phyloP scores from a whole-genome alignment of 768 basidiomycete genomes.

The Serendipita sp. region DNA sequence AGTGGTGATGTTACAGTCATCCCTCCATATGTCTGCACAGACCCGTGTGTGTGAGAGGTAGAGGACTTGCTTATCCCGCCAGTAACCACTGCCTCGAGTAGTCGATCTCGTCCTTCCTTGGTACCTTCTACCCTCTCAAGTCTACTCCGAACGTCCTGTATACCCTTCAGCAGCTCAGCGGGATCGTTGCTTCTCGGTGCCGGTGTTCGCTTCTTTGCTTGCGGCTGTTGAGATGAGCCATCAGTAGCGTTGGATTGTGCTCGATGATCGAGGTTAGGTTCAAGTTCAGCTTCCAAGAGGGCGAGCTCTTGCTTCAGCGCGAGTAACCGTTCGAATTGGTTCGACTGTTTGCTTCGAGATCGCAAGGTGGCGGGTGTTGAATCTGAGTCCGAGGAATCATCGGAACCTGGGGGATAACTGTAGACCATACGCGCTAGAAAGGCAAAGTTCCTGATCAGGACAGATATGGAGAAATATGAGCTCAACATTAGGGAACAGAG shows the following conservation, averaged over 20 bases:
- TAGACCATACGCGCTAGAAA: slow-evolving; percentile 38
- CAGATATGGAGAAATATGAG: neutral
- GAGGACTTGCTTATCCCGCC: slow-evolving; percentile 13
- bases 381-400: slow-evolving; percentile 22
- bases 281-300: slow-evolving; percentile 62
- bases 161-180: slow-evolving; percentile 56
- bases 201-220: neutral
- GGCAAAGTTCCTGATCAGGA: neutral
- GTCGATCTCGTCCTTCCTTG: slow-evolving; percentile 46
- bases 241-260: slow-evolving; percentile 25
- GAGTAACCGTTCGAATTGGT: slow-evolving; percentile 37
- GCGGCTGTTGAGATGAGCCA: neutral
- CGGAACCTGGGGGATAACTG: slow-evolving; percentile 38
- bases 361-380: slow-evolving; percentile 26
- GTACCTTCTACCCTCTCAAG: slow-evolving; percentile 51
- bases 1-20: neutral
- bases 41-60: neutral
- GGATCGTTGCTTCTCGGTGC: slow-evolving; percentile 28
- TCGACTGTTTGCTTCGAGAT: neutral
- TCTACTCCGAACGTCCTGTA: slow-evolving; percentile 58
- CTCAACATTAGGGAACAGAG: neutral
- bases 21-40: neutral
- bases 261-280: slow-evolving; percentile 46
- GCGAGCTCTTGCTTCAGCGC: slow-evolving; percentile 61
- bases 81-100: slow-evolving; percentile 42